A percentile compares a stretch with the other conserved stretches of the same genome.
Conservation (phyloP, 257 asterid species). For the Nicotiana noctiflora region DNA sequence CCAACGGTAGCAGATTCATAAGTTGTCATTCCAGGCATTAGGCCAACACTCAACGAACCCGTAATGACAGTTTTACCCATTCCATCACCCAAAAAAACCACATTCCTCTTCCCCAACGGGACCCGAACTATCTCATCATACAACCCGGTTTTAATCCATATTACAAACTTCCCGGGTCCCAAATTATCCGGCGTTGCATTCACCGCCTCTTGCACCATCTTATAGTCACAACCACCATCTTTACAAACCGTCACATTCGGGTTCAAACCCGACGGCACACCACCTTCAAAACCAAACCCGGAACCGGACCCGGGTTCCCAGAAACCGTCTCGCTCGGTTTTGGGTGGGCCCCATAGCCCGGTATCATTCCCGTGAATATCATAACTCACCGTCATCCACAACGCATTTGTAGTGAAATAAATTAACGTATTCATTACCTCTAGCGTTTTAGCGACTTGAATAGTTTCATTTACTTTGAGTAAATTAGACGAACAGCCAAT, state of each 20-base stretch:
- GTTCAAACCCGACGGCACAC: background rate
- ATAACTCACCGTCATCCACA: constrained; percentile 10
- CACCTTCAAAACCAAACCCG: background rate
- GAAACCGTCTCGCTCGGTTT: constrained; percentile 10
- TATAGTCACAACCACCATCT: background rate
- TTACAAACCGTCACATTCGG: constrained; percentile 9
- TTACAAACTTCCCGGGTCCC: background rate
- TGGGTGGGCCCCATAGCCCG: constrained; percentile 12
- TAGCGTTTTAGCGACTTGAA: background rate
- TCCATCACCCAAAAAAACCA: constrained; percentile 9
- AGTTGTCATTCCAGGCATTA: background rate
- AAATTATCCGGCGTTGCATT: constrained; percentile 1
- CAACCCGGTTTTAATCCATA: constrained; percentile 8
- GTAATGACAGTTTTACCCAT: constrained; percentile 10
- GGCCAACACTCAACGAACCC: constrained; percentile 6
- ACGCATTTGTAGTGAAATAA: background rate
- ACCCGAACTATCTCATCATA: constrained; percentile 4
- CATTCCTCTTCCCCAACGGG: background rate
- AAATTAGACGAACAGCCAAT: constrained; percentile 3
- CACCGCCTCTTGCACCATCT: constrained; percentile 10
- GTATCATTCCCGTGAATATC: constrained; percentile 4
- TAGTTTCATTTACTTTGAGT: constrained; percentile 10
- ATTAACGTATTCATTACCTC: constrained; percentile 1
- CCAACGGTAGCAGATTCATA: constrained; percentile 9
- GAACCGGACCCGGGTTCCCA: background rate